Conservation (phyloP, 129 eudicot genomes). For the Lactuca saligna region DNA sequence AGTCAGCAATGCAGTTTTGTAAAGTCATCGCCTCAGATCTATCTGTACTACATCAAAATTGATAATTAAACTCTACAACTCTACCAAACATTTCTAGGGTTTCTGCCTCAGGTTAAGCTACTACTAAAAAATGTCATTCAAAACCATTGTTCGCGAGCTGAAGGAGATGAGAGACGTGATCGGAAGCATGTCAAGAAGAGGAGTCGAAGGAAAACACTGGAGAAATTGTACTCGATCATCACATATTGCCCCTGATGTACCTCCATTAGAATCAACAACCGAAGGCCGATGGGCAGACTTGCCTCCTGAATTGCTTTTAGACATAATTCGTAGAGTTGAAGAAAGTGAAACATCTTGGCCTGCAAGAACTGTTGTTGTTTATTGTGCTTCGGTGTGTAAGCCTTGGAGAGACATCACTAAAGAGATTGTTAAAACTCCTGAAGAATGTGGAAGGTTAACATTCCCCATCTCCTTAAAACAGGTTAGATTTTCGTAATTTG, state of each 20-base stretch:
- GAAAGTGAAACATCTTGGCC: conserved; percentile 85
- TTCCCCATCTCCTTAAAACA: conserved; percentile 92
- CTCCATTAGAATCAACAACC: conserved; percentile 37
- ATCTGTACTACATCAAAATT: not conserved
- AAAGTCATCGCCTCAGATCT: conserved; percentile 10
- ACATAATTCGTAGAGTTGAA: conserved; percentile 75
- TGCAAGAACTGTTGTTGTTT: conserved; percentile 69
- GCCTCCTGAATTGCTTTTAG: conserved; percentile 88
- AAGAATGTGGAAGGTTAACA: conserved; percentile 86
- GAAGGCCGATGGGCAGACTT: conserved; percentile 88
- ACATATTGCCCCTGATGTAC: conserved; percentile 70
- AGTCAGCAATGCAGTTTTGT: not conserved
- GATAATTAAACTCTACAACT: not conserved
- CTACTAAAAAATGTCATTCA: conserved; percentile 58
- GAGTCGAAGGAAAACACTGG: conserved; percentile 68
- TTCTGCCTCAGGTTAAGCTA: not conserved
- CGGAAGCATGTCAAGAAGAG: conserved; percentile 58
- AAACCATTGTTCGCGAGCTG: conserved; percentile 42
- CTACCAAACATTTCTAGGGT: conserved; percentile 7
- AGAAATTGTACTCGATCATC: conserved; percentile 60
- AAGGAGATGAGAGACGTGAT: conserved; percentile 66
- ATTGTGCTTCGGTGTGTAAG: conserved; percentile 81
- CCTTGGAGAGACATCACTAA: conserved; percentile 88
- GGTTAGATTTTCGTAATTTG: conserved; percentile 37
- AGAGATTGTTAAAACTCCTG: conserved; percentile 85